phyloP scores from a whole-genome alignment of 1,284 basidiomycete genomes.

The Phlebopus sp. region DNA sequence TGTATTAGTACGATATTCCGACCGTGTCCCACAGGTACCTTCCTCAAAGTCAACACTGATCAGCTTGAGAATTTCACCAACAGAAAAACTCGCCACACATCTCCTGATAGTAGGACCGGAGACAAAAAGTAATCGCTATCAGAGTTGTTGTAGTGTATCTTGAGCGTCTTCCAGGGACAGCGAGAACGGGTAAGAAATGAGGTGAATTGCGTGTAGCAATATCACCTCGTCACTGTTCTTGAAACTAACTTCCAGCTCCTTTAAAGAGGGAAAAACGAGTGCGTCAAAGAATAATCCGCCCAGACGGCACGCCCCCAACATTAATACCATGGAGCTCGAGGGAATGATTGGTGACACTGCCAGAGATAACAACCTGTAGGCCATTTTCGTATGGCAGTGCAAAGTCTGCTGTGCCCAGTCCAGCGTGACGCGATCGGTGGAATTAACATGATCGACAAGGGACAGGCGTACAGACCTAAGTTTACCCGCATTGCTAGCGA shows the following conservation, averaged over 20 bases:
- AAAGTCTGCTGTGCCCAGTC: constrained; percentile 20
- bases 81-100: no score
- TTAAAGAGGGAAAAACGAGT: constrained; percentile 25
- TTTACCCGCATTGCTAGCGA: constrained; percentile 14
- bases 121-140: no score
- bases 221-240: constrained; percentile 25
- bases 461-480: background rate
- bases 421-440: no score
- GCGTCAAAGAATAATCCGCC: constrained; percentile 13
- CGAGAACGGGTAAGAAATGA: constrained; percentile 24
- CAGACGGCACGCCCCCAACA: no score
- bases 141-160: no score
- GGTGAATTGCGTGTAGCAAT: constrained; percentile 29
- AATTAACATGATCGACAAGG: no score
- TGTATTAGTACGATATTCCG: no score
- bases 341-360: constrained; percentile 16
- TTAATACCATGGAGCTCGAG: constrained; percentile 7
- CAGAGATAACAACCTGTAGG: constrained; percentile 9
- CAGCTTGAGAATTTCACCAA: no score
- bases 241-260: constrained; percentile 34
- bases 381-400: no score
- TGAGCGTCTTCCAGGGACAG: constrained; percentile 22
- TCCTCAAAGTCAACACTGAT: no score
- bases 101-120: no score
- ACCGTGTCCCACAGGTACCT: no score